A percentile compares a stretch with the other conserved stretches of the same genome.
phyloP scores from a whole-genome alignment of 139 green algal genomes.

The Coelastrella sp. region DNA sequence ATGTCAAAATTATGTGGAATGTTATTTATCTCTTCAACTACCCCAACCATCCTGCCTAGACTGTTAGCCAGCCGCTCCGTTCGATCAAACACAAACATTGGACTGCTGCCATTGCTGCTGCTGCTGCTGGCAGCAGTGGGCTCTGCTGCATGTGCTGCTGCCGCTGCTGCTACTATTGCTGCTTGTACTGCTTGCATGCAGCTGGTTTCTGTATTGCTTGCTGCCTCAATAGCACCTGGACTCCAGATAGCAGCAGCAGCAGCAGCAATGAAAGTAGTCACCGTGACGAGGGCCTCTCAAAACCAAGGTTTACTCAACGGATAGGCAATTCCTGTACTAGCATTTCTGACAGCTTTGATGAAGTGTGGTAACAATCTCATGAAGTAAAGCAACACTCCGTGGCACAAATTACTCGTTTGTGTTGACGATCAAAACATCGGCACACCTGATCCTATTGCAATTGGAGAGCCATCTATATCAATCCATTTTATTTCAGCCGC shows the following conservation, averaged over 20 bases:
- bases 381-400: neutral
- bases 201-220: slow-evolving; percentile 73
- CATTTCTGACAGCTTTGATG: neutral
- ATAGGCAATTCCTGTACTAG: neutral
- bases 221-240: slow-evolving; percentile 63
- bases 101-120: slow-evolving; percentile 34
- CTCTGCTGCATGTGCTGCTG: neutral
- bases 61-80: slow-evolving; percentile 73
- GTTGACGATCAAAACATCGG: neutral
- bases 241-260: neutral
- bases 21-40: slow-evolving; percentile 60
- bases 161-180: slow-evolving; percentile 57
- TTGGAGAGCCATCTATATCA: neutral
- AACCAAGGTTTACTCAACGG: neutral
- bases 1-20: slow-evolving; percentile 51
- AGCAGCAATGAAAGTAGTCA: slow-evolving; percentile 16
- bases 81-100: slow-evolving; percentile 53
- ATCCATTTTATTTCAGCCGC: neutral
- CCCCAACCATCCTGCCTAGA: slow-evolving; percentile 58
- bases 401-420: neutral
- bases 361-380: neutral
- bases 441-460: neutral
- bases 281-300: neutral
- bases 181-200: slow-evolving; percentile 75
- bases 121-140: slow-evolving; percentile 1